Percentiles rank a stretch among this genome's conserved stretches.
Evolutionary conservation across 345 rosid genomes (phyloP).

Genomic region (Excoecaria cochinchinensis): DNA sequence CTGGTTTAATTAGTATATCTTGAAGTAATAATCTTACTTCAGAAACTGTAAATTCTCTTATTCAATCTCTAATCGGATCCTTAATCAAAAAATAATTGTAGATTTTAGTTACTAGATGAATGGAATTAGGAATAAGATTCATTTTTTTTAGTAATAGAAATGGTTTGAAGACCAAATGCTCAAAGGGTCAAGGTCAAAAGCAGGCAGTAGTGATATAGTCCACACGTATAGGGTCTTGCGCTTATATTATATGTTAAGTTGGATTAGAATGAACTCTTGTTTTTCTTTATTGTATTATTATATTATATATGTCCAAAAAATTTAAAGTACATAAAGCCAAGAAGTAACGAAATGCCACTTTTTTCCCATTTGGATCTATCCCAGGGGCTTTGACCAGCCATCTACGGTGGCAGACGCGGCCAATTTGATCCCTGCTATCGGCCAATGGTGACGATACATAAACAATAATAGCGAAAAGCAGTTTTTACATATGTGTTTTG

Average conservation of each 20-base stretch:
- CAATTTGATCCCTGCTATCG: background rate
- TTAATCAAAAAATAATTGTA: no score
- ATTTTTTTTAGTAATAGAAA: no score
- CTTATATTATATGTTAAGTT: background rate
- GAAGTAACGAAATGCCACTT: background rate
- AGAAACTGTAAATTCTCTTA: no score
- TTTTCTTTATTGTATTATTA: background rate
- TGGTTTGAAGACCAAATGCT: background rate
- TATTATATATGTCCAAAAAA: background rate
- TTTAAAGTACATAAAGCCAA: background rate
- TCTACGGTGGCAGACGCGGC: background rate
- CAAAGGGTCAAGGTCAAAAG: conserved; percentile 12
- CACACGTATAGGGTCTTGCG: background rate
- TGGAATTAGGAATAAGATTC: no score
- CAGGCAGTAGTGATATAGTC: background rate
- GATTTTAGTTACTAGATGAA: no score
- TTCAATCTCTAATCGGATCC: no score
- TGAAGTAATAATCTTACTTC: no score
- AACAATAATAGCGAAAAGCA: no score
- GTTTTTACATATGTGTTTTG: no score
- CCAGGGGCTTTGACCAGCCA: background rate
- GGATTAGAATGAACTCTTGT: background rate
- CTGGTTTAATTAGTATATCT: no score
- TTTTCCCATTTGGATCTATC: background rate
- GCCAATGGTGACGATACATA: background rate